These are phyloP conservation scores for Alternaria brassicicola DNA, from an alignment of 2,329 filamentous ascomycete species.

Conservation along the genomic window DNA sequence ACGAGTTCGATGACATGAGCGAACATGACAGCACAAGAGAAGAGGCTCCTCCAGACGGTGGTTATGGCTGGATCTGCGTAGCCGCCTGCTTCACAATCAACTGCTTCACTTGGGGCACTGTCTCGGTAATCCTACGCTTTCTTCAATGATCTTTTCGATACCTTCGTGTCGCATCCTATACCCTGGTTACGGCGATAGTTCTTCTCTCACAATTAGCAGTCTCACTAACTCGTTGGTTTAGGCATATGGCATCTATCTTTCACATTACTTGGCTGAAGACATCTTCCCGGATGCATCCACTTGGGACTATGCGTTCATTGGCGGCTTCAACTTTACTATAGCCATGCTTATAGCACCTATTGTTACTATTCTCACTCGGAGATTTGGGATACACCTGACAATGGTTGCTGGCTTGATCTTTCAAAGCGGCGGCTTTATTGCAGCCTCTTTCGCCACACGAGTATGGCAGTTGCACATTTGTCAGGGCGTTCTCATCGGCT, in stretches of 20 bases:
- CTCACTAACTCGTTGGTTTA: neutral
- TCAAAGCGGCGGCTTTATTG: constrained; percentile 45
- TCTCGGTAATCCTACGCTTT: constrained; percentile 15
- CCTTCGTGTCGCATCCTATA: neutral
- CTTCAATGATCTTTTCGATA: neutral
- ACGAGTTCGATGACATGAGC: neutral
- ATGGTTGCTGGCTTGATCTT: constrained; percentile 46
- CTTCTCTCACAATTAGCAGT: neutral
- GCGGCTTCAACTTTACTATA: constrained; percentile 48
- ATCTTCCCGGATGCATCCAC: constrained; percentile 44
- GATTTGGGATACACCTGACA: constrained; percentile 30
- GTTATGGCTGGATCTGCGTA: constrained; percentile 25
- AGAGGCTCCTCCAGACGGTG: constrained; percentile 18
- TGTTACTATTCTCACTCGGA: constrained; percentile 37
- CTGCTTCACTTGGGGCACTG: constrained; percentile 24
- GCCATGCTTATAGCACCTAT: constrained; percentile 46
- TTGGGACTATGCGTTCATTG: constrained; percentile 51
- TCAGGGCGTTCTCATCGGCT: constrained; percentile 51
- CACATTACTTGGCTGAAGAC: constrained; percentile 48
- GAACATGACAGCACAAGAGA: neutral
- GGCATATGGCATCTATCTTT: constrained; percentile 53
- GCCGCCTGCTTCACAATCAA: constrained; percentile 18
- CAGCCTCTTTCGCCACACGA: constrained; percentile 46
- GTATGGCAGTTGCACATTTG: constrained; percentile 52
- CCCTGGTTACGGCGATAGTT: neutral